Percentiles rank a stretch among this genome's conserved stretches.
These are phyloP conservation scores for Rosa hybrid DNA, from an alignment of 331 rosid genomes.

Conservation along the genomic window DNA sequence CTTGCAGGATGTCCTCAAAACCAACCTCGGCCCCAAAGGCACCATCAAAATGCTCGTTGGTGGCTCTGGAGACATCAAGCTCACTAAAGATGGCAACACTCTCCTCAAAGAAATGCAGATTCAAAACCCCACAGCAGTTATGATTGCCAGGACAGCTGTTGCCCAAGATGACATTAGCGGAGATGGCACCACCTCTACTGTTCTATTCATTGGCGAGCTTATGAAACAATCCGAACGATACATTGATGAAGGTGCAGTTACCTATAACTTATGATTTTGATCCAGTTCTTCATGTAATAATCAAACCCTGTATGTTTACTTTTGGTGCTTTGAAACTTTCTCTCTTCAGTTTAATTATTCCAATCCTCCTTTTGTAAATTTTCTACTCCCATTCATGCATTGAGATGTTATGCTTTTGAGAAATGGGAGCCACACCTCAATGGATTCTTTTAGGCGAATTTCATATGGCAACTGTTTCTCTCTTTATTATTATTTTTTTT, in stretches of 20 bases:
- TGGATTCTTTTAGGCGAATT: too few species aligned
- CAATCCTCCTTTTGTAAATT: too few species aligned
- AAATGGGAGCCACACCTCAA: too few species aligned
- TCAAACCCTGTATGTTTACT: too few species aligned
- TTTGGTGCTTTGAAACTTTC: too few species aligned
- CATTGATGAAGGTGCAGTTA: constrained; percentile 70
- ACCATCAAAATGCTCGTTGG: constrained; percentile 97
- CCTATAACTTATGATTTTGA: not conserved
- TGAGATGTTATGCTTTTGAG: too few species aligned
- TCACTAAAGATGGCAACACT: constrained; percentile 97
- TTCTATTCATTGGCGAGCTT: constrained; percentile 91
- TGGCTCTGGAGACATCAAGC: constrained; percentile 94
- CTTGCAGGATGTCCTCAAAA: constrained; percentile 86
- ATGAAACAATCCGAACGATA: constrained; percentile 93
- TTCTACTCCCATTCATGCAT: too few species aligned
- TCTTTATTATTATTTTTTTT: too few species aligned
- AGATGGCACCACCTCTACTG: constrained; percentile 97
- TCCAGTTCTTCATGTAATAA: too few species aligned
- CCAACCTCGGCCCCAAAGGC: constrained; percentile 95
- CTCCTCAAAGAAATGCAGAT: constrained; percentile 97
- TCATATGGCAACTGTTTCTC: too few species aligned
- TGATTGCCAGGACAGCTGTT: constrained; percentile 97
- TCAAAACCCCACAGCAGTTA: constrained; percentile 93
- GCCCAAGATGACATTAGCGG: constrained; percentile 97
- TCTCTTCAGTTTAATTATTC: too few species aligned